phyloP scores from a whole-genome alignment of 208 protist genomes.

The Herpetomonas tarakana region DNA sequence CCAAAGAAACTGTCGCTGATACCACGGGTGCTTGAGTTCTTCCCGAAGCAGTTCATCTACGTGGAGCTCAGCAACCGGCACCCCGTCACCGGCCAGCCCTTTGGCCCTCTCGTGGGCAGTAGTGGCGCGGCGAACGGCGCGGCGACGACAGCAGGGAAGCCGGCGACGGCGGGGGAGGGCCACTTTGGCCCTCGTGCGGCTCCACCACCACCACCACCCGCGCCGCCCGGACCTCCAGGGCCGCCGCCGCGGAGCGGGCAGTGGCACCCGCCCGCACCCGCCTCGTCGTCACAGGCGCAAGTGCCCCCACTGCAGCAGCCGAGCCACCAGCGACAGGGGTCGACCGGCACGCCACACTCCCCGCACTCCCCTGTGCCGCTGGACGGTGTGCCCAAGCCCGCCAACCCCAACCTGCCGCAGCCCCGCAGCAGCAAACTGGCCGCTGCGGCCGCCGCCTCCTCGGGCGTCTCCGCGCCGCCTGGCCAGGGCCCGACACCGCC shows the following conservation, averaged over 20 bases:
- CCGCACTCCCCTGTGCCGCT: background rate
- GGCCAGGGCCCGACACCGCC: conserved; percentile 16
- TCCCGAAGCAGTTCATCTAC: conserved; percentile 58
- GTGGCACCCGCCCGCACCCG: background rate
- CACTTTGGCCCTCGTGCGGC: conserved; percentile 6
- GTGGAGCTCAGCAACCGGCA: conserved; percentile 53
- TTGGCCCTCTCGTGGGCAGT: background rate
- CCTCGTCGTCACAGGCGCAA: background rate
- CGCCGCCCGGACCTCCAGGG: too few relatives aligned
- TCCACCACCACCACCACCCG: conserved; percentile 16
- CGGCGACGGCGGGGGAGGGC: too few relatives aligned
- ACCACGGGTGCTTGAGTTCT: conserved; percentile 63
- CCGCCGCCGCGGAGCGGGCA: too few relatives aligned
- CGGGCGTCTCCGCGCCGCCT: conserved; percentile 18
- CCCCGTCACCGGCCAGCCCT: conserved; percentile 27
- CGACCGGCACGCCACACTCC: background rate
- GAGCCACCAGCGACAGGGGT: background rate
- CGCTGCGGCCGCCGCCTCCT: conserved; percentile 4
- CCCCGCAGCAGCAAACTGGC: conserved; percentile 3
- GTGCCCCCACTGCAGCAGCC: too few relatives aligned
- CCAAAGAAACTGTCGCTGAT: conserved; percentile 44
- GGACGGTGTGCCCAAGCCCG: background rate
- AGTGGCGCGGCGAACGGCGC: background rate
- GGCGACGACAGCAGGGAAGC: background rate
- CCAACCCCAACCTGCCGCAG: conserved; percentile 1